Conservation (phyloP, 2,329 filamentous ascomycete genomes). For the Cladophialophora immunda region DNA sequence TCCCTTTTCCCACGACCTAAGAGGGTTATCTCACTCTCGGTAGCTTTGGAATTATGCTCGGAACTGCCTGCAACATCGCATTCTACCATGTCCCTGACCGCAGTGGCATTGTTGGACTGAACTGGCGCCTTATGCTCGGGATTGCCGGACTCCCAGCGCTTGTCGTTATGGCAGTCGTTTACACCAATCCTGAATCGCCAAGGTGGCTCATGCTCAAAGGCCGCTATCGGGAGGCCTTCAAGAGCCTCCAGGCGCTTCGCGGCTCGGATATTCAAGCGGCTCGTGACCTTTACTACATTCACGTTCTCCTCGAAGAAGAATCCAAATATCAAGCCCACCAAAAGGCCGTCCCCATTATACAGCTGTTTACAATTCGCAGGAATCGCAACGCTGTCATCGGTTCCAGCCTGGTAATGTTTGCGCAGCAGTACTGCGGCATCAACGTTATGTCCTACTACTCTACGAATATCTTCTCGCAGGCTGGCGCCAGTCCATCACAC, state of each 20-base stretch:
- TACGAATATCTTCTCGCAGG: slow-evolving; percentile 68
- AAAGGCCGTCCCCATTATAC: slow-evolving; percentile 56
- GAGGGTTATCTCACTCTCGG: neutral
- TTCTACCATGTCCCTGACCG: slow-evolving; percentile 47
- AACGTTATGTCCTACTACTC: slow-evolving; percentile 72
- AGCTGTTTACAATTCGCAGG: slow-evolving; percentile 68
- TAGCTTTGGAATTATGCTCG: slow-evolving; percentile 50
- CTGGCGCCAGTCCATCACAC: slow-evolving; percentile 59
- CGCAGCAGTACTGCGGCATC: slow-evolving; percentile 56
- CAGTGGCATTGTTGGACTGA: slow-evolving; percentile 55
- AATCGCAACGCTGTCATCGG: slow-evolving; percentile 67
- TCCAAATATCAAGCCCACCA: slow-evolving; percentile 59
- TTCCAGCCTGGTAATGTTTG: slow-evolving; percentile 72
- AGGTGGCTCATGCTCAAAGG: slow-evolving; percentile 61
- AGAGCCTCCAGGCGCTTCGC: slow-evolving; percentile 58
- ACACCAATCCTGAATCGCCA: slow-evolving; percentile 67
- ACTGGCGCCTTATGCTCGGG: slow-evolving; percentile 75
- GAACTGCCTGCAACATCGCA: slow-evolving; percentile 59
- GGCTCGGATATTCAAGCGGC: slow-evolving; percentile 62
- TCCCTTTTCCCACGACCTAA: neutral
- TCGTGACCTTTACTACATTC: slow-evolving; percentile 66
- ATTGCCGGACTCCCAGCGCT: slow-evolving; percentile 70
- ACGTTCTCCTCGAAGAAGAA: slow-evolving; percentile 69
- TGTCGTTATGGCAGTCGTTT: slow-evolving; percentile 68
- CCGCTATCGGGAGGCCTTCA: slow-evolving; percentile 56